Conservation (phyloP, 192 early-diverging fungal species). For the Paraglomus occultum region DNA sequence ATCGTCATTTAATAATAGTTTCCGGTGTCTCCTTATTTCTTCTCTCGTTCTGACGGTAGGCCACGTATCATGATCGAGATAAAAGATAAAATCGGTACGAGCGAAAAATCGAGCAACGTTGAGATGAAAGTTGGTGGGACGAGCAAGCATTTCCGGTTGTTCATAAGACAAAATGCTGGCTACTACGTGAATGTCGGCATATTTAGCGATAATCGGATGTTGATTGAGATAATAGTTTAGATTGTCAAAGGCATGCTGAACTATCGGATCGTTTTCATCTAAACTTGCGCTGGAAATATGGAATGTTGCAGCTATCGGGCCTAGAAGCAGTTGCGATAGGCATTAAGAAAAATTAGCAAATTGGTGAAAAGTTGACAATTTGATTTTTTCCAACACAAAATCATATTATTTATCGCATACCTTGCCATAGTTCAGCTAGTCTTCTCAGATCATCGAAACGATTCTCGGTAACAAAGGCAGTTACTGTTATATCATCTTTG, state of each 20-base stretch:
- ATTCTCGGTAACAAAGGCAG: conserved; percentile 47
- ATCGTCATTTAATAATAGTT: conserved; percentile 36
- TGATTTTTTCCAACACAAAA: background rate
- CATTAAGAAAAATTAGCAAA: conserved; percentile 10
- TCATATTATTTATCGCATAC: conserved; percentile 30
- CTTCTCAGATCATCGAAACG: conserved; percentile 43
- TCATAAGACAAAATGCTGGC: conserved; percentile 29
- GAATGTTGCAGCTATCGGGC: conserved; percentile 53
- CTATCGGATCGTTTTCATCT: conserved; percentile 14
- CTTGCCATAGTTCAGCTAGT: conserved; percentile 51
- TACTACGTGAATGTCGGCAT: conserved; percentile 53
- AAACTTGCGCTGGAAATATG: conserved; percentile 35
- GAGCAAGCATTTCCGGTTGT: conserved; percentile 31
- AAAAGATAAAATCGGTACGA: conserved; percentile 47
- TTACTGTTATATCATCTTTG: conserved; percentile 45
- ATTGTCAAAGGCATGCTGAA: background rate
- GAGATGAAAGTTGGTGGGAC: conserved; percentile 49
- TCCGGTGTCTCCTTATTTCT: conserved; percentile 23
- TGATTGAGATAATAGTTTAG: conserved; percentile 35
- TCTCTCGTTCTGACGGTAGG: conserved; percentile 40
- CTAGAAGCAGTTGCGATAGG: conserved; percentile 26
- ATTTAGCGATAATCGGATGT: conserved; percentile 36
- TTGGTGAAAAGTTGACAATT: background rate
- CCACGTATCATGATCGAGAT: conserved; percentile 44
- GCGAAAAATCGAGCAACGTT: conserved; percentile 57